Percentiles rank a stretch among this genome's conserved stretches.
Conservation (phyloP, 2,329 filamentous ascomycete genomes). For the Exophiala spinifera region DNA sequence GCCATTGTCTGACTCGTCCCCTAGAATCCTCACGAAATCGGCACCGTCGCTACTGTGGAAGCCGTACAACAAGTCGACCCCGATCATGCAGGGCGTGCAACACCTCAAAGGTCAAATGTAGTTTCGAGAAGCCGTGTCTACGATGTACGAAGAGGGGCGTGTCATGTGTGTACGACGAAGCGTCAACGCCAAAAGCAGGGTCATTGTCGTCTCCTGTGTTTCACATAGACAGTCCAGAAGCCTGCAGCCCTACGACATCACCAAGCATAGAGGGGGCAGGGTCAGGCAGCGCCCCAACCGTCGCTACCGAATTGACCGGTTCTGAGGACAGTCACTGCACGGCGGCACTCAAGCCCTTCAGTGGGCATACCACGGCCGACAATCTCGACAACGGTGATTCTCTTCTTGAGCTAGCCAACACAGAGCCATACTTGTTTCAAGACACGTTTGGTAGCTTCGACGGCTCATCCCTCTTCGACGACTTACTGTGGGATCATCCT, state of each 20-base stretch:
- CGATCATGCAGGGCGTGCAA: conserved; percentile 28
- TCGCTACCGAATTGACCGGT: too few species aligned
- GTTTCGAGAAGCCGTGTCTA: conserved; percentile 24
- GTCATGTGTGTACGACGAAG: conserved; percentile 25
- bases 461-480: too few species aligned
- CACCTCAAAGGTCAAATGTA: conserved; percentile 29
- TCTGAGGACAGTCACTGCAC: too few species aligned
- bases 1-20: background rate
- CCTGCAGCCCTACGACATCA: background rate
- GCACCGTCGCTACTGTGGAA: conserved; percentile 28
- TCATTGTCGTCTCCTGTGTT: background rate
- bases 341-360: too few species aligned
- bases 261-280: background rate
- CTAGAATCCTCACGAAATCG: conserved; percentile 17
- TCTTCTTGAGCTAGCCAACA: background rate
- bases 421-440: too few species aligned
- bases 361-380: too few species aligned
- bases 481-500: too few species aligned
- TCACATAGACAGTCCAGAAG: background rate
- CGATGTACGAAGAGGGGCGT: conserved; percentile 27
- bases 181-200: background rate
- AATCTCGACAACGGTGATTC: background rate
- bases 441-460: too few species aligned
- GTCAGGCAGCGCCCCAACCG: too few species aligned
- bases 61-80: conserved; percentile 19